Evolutionary conservation across 805 yeast genomes (phyloP).

Genomic region (Kodamaea lidongshanica): DNA sequence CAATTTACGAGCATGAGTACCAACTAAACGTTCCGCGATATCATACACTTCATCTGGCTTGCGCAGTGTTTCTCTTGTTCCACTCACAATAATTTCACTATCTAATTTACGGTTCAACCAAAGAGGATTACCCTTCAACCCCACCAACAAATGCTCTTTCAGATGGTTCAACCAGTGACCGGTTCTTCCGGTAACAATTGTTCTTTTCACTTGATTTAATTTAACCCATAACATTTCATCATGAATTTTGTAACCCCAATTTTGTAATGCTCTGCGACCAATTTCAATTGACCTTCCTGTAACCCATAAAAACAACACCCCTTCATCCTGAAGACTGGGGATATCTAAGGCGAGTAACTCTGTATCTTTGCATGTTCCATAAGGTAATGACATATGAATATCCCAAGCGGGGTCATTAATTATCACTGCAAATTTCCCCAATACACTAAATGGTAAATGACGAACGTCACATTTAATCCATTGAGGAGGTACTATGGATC

Average conservation of each 20-base stretch:
- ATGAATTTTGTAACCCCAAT: constrained; percentile 76
- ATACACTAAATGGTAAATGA: constrained; percentile 55
- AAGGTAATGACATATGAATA: constrained; percentile 81
- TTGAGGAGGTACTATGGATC: constrained; percentile 52
- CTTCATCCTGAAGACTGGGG: constrained; percentile 71
- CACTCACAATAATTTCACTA: constrained; percentile 70
- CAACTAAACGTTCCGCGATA: constrained; percentile 78
- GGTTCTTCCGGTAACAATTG: constrained; percentile 91
- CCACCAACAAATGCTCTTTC: constrained; percentile 83
- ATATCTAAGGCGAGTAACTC: constrained; percentile 66
- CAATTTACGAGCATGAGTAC: constrained; percentile 66
- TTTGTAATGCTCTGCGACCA: constrained; percentile 67
- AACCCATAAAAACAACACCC: constrained; percentile 83
- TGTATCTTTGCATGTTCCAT: constrained; percentile 70
- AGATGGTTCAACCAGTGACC: constrained; percentile 98
- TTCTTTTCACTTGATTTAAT: constrained; percentile 78
- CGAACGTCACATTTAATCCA: constrained; percentile 86
- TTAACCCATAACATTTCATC: constrained; percentile 91
- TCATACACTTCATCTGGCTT: constrained; percentile 90
- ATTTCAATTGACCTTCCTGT: constrained; percentile 90
- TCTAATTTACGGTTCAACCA: constrained; percentile 69
- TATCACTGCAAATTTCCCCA: constrained; percentile 78
- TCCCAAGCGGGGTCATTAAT: constrained; percentile 97
- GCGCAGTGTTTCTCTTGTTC: constrained; percentile 81
- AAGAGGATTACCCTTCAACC: constrained; percentile 70